Percentiles rank a stretch among this genome's conserved stretches.
Conservation (phyloP, 306 rosid species). For the Vigna nakashimae region DNA sequence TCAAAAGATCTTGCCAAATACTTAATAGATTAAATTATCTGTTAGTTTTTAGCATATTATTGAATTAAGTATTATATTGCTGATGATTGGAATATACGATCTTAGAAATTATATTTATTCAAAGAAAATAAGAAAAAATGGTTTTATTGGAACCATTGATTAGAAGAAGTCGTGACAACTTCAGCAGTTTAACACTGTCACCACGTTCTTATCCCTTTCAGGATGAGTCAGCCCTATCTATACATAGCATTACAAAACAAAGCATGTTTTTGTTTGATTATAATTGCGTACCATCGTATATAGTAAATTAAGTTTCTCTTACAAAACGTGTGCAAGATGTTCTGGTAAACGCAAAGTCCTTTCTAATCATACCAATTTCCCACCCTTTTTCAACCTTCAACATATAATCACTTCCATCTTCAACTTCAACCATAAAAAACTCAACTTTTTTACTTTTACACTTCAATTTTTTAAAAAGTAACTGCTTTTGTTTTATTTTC, state of each 20-base stretch:
- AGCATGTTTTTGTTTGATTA: slow-evolving; percentile 1
- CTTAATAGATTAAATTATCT: no score
- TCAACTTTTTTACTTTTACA: no score
- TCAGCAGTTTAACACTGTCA: not conserved
- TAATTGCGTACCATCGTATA: not conserved
- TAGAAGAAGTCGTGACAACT: not conserved
- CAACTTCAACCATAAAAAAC: not conserved
- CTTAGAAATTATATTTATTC: not conserved
- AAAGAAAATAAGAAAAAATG: not conserved
- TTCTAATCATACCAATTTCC: not conserved
- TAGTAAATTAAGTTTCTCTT: no score
- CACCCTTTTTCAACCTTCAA: not conserved
- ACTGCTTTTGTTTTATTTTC: no score
- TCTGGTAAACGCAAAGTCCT: slow-evolving; percentile 8
- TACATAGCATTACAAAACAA: not conserved
- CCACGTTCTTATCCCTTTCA: slow-evolving; percentile 19
- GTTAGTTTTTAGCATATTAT: no score
- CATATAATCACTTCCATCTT: not conserved
- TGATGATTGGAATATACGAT: no score
- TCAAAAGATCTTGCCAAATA: no score
- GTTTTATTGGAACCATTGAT: not conserved
- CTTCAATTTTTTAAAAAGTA: no score
- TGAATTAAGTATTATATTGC: no score
- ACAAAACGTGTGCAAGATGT: not conserved
- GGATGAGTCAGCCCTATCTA: slow-evolving; percentile 2